Base-by-base conservation (phyloP, 768 basidiomycete genomes). In the Phaffia tasmanica region DNA sequence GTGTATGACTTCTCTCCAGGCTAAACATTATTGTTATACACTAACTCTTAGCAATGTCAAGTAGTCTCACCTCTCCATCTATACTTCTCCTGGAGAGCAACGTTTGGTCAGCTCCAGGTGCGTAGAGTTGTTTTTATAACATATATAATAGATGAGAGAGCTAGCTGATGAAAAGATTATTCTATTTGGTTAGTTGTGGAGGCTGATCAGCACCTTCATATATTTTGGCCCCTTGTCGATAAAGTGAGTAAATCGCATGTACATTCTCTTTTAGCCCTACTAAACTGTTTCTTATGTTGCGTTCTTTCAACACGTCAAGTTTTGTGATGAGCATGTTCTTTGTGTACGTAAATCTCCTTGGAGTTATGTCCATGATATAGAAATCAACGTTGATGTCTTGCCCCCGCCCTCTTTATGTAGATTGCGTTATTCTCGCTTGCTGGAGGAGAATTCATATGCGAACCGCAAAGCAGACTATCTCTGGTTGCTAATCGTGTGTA, bases 301-400 rank as follows among this genome's bases (percentile, higher is more conserved):
- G 4, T 42, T 42, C 35, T 42, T 42, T 11, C 11, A 11, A 4
- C 11, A 42, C 35, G 11, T 5, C 35, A 5, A 42, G 35, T 11
- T 90, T 97, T 72, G 82, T 94, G 67, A 95, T 98, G 77, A 94
- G 98, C 75, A 81, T 99, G 62, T 97, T 97, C 81, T 99, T 98
- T 81, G 95, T 99, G 94, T 94, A 74, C 76, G 92, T 79, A 15
- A 25, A 16, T 54, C 29, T 67, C 42, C 14, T 23, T 42, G 42
- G 23, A n/a, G 7, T 18, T 50, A 42, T 30, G 23, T 25, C 23
- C 29, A 32, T n/a, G 47, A 42, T 30, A n/a, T 15, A n/a, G 21
- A 27, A 56, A 5, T 30, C 19, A 46, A 11, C 29, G n/a, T 16
- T 14, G 32, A 15, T 18, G 11, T 5, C 23, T 25, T 27, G 30